Conservation (phyloP, 1,284 basidiomycete species). For the Melampsora larici-populina region DNA sequence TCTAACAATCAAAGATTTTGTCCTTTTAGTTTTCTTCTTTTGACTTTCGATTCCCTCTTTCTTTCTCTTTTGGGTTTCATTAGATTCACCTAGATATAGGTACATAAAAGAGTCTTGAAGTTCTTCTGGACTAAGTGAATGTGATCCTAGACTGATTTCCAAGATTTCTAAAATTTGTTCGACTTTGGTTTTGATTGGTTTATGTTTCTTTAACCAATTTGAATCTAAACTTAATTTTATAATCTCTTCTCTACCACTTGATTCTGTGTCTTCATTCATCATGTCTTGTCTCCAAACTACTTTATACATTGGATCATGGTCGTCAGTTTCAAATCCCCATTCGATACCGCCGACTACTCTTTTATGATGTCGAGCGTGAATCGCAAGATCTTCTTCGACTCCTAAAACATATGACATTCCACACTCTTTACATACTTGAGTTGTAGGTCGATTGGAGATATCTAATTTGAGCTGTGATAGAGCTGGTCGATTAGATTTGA, state of each 20-base stretch:
- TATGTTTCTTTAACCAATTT: neutral
- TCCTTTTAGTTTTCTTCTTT: neutral
- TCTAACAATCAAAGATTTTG: slow-evolving; percentile 9
- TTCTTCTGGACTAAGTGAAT: neutral
- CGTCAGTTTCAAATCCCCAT: slow-evolving; percentile 48
- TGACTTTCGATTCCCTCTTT: neutral
- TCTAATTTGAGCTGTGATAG: slow-evolving; percentile 19
- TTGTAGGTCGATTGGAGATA: slow-evolving; percentile 38
- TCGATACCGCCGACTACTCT: slow-evolving; percentile 54
- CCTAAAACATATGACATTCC: slow-evolving; percentile 56
- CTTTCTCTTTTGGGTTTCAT: neutral
- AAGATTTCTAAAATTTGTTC: slow-evolving; percentile 21
- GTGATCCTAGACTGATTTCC: slow-evolving; percentile 13
- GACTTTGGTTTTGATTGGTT: neutral
- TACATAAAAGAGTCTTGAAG: slow-evolving; percentile 5
- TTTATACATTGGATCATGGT: slow-evolving; percentile 19
- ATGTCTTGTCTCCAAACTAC: slow-evolving; percentile 48
- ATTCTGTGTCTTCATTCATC: slow-evolving; percentile 47
- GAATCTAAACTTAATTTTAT: slow-evolving; percentile 27
- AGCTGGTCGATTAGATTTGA: neutral
- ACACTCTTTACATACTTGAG: slow-evolving; percentile 53
- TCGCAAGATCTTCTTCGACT: slow-evolving; percentile 53
- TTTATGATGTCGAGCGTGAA: slow-evolving; percentile 55
- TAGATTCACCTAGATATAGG: slow-evolving; percentile 4
- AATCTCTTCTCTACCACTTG: slow-evolving; percentile 44